Base-by-base conservation (phyloP, 768 basidiomycete species). In the Suillus ampliporus region DNA sequence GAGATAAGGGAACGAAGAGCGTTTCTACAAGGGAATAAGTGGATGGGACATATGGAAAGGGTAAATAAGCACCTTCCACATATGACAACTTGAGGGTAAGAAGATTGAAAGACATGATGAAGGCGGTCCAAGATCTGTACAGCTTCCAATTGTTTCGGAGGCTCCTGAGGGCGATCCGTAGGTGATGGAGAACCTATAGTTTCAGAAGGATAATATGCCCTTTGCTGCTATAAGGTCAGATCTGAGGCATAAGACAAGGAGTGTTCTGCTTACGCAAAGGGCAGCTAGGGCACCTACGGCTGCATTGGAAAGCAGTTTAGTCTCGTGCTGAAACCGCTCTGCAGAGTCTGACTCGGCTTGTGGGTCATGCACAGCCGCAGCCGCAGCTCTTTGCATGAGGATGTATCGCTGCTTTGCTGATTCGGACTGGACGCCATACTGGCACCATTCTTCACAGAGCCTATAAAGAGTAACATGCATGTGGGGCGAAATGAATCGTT, bases 391-490 rank as follows among this genome's bases (percentile, higher is more conserved):
- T 69, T 92, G 87, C 86, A 95, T 94, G 60, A 84, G 69, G 28
- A 85, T 82, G 47, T 89, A 77, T 53, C 91, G 83, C 59, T 88
- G 90, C 72, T 87, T 90, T 43, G 86, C 84, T n/a, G 79, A 76
- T 64, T 94, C 92, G 1, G 86, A 82, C 68, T 92, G 88, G 35
- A 87, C 83, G 6, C 93, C 95, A 51, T 91, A 80, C 69, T 93
- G 89, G 74, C 95, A 97, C 95, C 95, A 97, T 69, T 95, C 94
- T 74, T 96, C 94, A 67, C 94, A 95, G 43, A 94, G 79, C 38
- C 89, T 86, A 76, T 92, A 97, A 37, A 97, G 76, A 3, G 89
- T 83, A 8, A 95, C 82, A 69, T 94, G 87, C 79, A 89, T 89
- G 61, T 91, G 85, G 5, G 83, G 79, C 2, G 91, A 88, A 57